Percentiles rank a stretch among this genome's conserved stretches.
Conservation (phyloP, 2,329 filamentous ascomycete genomes). For the Aquanectria penicillioides region DNA sequence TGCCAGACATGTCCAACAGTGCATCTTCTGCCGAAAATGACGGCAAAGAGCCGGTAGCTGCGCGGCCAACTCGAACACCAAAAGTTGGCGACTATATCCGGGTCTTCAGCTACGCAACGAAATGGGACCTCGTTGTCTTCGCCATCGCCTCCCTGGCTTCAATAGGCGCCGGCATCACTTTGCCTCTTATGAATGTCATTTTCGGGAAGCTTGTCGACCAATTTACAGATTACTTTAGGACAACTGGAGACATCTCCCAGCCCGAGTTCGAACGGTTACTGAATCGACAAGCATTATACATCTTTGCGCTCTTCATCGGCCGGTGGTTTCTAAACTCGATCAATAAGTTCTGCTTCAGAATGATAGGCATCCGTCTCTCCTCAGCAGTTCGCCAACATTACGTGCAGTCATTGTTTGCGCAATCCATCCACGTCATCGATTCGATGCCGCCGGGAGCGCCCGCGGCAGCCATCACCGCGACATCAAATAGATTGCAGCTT, state of each 20-base stretch:
- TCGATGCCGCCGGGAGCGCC: constrained; percentile 61
- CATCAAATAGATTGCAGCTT: constrained; percentile 63
- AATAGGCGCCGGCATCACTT: constrained; percentile 44
- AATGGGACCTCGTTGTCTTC: constrained; percentile 45
- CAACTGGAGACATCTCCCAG: constrained; percentile 28
- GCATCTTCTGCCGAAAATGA: not conserved
- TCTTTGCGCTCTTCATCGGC: constrained; percentile 36
- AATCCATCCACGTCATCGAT: constrained; percentile 61
- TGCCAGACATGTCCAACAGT: not conserved
- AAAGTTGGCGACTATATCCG: constrained; percentile 34
- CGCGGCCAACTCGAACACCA: constrained; percentile 20
- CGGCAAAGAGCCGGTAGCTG: too few species aligned
- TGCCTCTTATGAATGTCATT: constrained; percentile 52
- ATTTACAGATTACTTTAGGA: constrained; percentile 40
- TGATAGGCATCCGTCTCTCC: constrained; percentile 61
- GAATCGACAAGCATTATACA: constrained; percentile 37
- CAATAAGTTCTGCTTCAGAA: constrained; percentile 51
- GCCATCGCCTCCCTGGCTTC: constrained; percentile 43
- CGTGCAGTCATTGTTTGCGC: constrained; percentile 59
- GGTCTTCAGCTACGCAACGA: constrained; percentile 44
- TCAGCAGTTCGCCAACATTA: constrained; percentile 62
- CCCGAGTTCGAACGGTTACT: constrained; percentile 24
- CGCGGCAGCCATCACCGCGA: constrained; percentile 62
- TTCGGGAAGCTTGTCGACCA: constrained; percentile 45
- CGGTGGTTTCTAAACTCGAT: constrained; percentile 37